A percentile compares a stretch with the other conserved stretches of the same genome.
Conservation (phyloP, 2,329 filamentous ascomycete genomes). For the Phyllosticta paracitricarpa region DNA sequence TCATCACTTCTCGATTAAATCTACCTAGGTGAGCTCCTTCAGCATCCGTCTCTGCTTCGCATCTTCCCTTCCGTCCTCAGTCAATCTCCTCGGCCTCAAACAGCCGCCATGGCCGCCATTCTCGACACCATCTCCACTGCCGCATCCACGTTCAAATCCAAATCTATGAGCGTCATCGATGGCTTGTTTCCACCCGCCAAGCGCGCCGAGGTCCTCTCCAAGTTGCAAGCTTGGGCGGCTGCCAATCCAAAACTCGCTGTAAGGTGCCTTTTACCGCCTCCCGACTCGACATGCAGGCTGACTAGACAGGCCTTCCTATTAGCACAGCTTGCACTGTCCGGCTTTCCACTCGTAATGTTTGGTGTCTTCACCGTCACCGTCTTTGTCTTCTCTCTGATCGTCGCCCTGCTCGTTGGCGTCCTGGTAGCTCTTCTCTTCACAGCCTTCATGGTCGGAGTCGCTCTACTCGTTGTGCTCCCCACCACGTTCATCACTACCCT, state of each 20-base stretch:
- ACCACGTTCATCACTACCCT: constrained; percentile 56
- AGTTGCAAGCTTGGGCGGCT: constrained; percentile 46
- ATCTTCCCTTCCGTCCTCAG: neutral
- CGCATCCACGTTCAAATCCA: constrained; percentile 13
- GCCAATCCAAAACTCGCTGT: constrained; percentile 62
- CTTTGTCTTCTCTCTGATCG: constrained; percentile 51
- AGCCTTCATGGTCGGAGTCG: constrained; percentile 57
- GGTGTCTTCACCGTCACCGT: constrained; percentile 53
- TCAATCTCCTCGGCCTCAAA: neutral
- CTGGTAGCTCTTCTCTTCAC: constrained; percentile 49
- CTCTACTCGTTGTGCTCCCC: constrained; percentile 57
- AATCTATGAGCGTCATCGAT: constrained; percentile 35
- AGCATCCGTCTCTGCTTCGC: neutral
- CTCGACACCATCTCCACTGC: constrained; percentile 17
- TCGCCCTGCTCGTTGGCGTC: constrained; percentile 45
- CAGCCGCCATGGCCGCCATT: constrained; percentile 19
- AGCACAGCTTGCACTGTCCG: constrained; percentile 54
- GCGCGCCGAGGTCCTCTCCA: constrained; percentile 47
- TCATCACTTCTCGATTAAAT: no score
- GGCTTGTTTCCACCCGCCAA: constrained; percentile 49
- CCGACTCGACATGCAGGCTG: neutral
- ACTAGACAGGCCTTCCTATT: constrained; percentile 53
- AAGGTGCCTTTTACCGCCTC: constrained; percentile 21
- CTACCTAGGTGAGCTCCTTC: no score
- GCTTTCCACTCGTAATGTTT: constrained; percentile 61